phyloP scores from a whole-genome alignment of 2,329 filamentous ascomycete species.

The Grosmannia huntii region DNA sequence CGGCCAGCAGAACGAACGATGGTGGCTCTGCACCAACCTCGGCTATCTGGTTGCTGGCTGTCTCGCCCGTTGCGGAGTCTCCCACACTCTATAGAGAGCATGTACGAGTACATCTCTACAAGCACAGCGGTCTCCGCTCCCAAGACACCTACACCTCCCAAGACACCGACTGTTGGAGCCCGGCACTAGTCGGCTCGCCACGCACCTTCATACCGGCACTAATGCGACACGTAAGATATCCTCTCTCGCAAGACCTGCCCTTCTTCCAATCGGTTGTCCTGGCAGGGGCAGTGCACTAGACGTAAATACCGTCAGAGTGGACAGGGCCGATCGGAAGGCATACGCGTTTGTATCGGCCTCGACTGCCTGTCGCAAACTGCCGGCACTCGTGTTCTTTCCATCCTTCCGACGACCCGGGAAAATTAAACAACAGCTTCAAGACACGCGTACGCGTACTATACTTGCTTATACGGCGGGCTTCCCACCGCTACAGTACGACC shows the following conservation, averaged over 20 bases:
- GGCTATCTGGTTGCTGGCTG: neutral
- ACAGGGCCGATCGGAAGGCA: neutral
- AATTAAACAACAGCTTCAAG: too few species aligned
- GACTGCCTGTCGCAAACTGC: neutral
- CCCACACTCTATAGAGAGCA: neutral
- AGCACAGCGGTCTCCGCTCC: neutral
- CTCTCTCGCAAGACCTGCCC: neutral
- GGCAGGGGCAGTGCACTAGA: neutral
- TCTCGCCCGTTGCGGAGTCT: neutral
- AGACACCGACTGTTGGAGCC: neutral
- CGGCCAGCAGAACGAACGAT: neutral
- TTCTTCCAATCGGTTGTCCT: neutral
- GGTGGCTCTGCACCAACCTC: neutral
- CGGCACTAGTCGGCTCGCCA: neutral
- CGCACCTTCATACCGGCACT: neutral
- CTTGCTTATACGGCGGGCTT: too few species aligned
- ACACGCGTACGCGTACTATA: too few species aligned
- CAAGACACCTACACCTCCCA: neutral
- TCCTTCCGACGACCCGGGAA: too few species aligned
- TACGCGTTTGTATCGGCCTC: neutral
- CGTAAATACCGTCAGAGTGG: neutral
- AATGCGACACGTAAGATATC: neutral
- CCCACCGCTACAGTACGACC: neutral
- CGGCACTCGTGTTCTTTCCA: neutral
- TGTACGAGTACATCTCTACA: too few species aligned